Percentiles rank a stretch among this genome's conserved stretches.
These are phyloP conservation scores for Debaryomyces sp. DNA, from an alignment of 1,139 yeast species.

Conservation along the genomic window DNA sequence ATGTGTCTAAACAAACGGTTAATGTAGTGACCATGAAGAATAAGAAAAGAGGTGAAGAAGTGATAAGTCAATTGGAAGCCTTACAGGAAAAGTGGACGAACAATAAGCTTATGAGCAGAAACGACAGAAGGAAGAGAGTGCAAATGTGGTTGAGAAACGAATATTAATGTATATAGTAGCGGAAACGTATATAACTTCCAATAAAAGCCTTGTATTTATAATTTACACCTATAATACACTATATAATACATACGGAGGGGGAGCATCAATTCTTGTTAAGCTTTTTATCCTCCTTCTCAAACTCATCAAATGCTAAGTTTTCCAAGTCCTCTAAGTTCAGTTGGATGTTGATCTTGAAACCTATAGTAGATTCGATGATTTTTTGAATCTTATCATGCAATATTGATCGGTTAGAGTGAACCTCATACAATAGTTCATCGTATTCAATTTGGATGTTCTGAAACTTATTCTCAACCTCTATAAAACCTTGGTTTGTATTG, in stretches of 20 bases:
- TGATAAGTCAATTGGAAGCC: slow-evolving; percentile 18
- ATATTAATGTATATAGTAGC: slow-evolving; percentile 21
- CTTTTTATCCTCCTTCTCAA: slow-evolving; percentile 26
- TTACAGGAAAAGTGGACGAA: slow-evolving; percentile 15
- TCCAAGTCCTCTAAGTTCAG: slow-evolving; percentile 59
- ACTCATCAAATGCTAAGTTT: slow-evolving; percentile 41
- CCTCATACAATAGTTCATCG: slow-evolving; percentile 52
- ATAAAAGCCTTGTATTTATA: slow-evolving; percentile 9
- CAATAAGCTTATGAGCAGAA: slow-evolving; percentile 37
- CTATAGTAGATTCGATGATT: slow-evolving; percentile 60
- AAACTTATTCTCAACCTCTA: slow-evolving; percentile 58
- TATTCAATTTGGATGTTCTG: slow-evolving; percentile 58
- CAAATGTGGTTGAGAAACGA: slow-evolving; percentile 67
- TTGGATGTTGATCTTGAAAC: slow-evolving; percentile 68
- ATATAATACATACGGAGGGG: slow-evolving; percentile 8
- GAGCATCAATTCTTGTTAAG: neutral
- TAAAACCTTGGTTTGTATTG: slow-evolving; percentile 55
- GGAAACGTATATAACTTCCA: slow-evolving; percentile 1
- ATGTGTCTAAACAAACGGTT: slow-evolving; percentile 30
- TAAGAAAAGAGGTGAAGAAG: slow-evolving; percentile 16
- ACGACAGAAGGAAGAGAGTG: slow-evolving; percentile 59
- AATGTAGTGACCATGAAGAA: slow-evolving; percentile 28
- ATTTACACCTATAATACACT: slow-evolving; percentile 10
- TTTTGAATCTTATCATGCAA: slow-evolving; percentile 57
- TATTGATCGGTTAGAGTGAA: slow-evolving; percentile 49